These are phyloP conservation scores for Sarcodon sp. DNA, from an alignment of 768 basidiomycete genomes.

Conservation along the genomic window DNA sequence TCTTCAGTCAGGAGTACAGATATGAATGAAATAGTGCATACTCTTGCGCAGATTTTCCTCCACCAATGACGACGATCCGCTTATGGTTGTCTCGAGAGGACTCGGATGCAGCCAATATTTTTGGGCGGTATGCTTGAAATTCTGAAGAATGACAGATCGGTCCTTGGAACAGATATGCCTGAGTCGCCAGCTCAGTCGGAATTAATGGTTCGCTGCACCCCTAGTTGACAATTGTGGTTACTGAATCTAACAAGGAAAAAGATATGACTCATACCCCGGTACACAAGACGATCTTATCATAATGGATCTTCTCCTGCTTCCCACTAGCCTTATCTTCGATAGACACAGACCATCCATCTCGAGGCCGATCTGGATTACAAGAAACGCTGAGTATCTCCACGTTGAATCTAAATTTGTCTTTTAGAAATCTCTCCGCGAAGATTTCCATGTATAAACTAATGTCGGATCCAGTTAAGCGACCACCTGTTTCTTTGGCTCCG, in stretches of 20 bases:
- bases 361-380: slow-evolving; percentile 12
- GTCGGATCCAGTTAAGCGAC: slow-evolving; percentile 38
- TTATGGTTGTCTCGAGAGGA: slow-evolving; percentile 8
- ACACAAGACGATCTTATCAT: slow-evolving; percentile 40
- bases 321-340: slow-evolving; percentile 18
- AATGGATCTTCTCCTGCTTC: slow-evolving; percentile 21
- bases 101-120: slow-evolving; percentile 21
- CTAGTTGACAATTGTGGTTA: slow-evolving; percentile 15
- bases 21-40: slow-evolving; percentile 8
- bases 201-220: slow-evolving; percentile 40
- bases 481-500: slow-evolving; percentile 21
- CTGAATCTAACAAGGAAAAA: background rate
- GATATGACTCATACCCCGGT: slow-evolving; percentile 30
- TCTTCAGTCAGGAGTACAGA: too few species aligned
- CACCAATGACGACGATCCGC: slow-evolving; percentile 39
- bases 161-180: slow-evolving; percentile 11
- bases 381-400: slow-evolving; percentile 35
- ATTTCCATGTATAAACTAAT: slow-evolving; percentile 42
- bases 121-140: slow-evolving; percentile 27
- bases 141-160: slow-evolving; percentile 39
- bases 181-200: slow-evolving; percentile 14
- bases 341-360: slow-evolving; percentile 30
- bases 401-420: slow-evolving; percentile 28
- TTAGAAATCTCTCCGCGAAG: slow-evolving; percentile 34
- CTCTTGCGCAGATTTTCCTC: slow-evolving; percentile 61